Percentiles rank a stretch among this genome's conserved stretches.
Evolutionary conservation across 371 early-diverging fungal genomes (phyloP).

Genomic region (Nematocida homosporus): DNA sequence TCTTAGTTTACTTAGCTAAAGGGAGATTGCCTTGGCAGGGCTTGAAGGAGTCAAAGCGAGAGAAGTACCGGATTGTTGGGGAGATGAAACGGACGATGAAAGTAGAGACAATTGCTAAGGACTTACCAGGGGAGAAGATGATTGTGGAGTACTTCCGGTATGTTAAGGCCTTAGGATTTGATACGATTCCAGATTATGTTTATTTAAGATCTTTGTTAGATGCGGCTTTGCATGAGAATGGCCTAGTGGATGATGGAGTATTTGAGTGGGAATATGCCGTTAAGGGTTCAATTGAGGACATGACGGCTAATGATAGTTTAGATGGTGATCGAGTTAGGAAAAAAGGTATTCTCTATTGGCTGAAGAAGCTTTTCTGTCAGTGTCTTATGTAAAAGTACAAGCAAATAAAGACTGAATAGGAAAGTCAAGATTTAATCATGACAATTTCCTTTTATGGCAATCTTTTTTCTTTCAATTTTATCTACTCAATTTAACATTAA

Average conservation of each 20-base stretch:
- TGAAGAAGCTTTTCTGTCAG: constrained; percentile 18
- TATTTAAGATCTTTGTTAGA: constrained; percentile 89
- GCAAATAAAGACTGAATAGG: too few species aligned
- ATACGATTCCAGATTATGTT: constrained; percentile 94
- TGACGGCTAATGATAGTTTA: constrained; percentile 28
- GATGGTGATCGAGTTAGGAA: constrained; percentile 24
- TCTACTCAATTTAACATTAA: too few species aligned
- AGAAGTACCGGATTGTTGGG: constrained; percentile 97
- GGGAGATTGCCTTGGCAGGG: constrained; percentile 99
- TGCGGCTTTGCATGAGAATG: constrained; percentile 84
- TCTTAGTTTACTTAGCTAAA: constrained; percentile 94
- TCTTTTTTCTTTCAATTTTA: too few species aligned
- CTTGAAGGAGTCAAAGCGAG: constrained; percentile 86
- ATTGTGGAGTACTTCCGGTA: constrained; percentile 81
- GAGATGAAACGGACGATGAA: constrained; percentile 96
- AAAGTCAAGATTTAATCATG: too few species aligned
- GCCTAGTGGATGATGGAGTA: constrained; percentile 57
- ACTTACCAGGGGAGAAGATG: constrained; percentile 86
- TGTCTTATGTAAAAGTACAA: too few species aligned
- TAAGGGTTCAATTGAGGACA: constrained; percentile 23
- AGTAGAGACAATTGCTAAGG: constrained; percentile 83
- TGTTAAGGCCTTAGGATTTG: constrained; percentile 85
- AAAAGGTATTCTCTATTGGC: neutral
- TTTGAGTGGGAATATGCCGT: constrained; percentile 63
- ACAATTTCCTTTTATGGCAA: too few species aligned